Conservation (phyloP, 1,284 basidiomycete species). For the Rhizopogon parksii region DNA sequence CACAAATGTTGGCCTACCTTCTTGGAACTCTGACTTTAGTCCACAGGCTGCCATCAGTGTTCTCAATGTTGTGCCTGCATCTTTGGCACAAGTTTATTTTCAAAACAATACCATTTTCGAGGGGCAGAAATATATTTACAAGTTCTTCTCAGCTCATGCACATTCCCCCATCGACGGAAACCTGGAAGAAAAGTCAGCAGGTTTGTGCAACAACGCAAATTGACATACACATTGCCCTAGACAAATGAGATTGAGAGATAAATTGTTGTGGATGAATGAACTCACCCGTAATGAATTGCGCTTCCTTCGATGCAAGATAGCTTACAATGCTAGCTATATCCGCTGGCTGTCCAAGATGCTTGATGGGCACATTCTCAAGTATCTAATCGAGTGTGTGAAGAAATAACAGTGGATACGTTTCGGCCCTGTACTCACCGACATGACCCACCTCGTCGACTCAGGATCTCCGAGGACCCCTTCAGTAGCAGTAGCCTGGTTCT, state of each 20-base stretch:
- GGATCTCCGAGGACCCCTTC: too few relatives aligned
- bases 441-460: too few relatives aligned
- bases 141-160: neutral
- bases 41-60: neutral
- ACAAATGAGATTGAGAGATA: neutral
- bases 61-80: neutral
- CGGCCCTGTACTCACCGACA: too few relatives aligned
- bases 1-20: too few relatives aligned
- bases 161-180: conserved; percentile 7
- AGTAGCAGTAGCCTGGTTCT: too few relatives aligned
- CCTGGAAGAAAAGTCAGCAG: neutral
- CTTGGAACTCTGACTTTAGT: neutral
- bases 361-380: conserved; percentile 1
- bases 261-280: neutral
- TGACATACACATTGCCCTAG: conserved; percentile 9
- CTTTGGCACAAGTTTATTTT: neutral
- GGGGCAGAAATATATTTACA: too few relatives aligned
- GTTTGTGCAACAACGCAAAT: neutral
- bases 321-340: conserved; percentile 3
- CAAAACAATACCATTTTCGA: too few relatives aligned
- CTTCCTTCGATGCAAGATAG: conserved; percentile 28
- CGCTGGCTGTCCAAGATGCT: conserved; percentile 1
- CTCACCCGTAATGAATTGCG: conserved; percentile 31
- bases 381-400: neutral
- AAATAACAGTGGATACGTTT: neutral